Percentiles rank a stretch among this genome's conserved stretches.
phyloP scores from a whole-genome alignment of 176 grass and related monocot genomes.

The Canna indica region DNA sequence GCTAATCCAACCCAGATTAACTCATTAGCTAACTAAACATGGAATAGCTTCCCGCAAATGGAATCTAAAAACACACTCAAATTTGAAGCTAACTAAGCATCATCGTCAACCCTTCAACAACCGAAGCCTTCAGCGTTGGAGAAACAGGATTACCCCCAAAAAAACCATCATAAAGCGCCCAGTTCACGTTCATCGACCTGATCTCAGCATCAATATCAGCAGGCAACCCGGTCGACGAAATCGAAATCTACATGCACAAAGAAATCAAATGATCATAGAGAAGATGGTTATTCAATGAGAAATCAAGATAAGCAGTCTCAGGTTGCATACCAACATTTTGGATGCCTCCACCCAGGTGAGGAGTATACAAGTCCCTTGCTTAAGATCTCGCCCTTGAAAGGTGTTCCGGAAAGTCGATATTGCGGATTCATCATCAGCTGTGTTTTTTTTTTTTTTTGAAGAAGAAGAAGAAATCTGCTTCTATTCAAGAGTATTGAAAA shows the following conservation, averaged over 20 bases:
- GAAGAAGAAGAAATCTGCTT: too few species aligned
- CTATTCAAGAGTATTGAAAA: too few species aligned
- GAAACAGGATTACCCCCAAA: constrained; percentile 65
- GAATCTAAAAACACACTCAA: background rate
- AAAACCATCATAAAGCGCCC: constrained; percentile 76
- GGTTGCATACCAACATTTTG: constrained; percentile 54
- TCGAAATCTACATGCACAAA: constrained; percentile 54
- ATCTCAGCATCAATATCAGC: constrained; percentile 56
- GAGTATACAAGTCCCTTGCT: constrained; percentile 53
- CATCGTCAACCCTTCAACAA: constrained; percentile 32
- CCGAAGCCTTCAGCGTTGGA: constrained; percentile 51
- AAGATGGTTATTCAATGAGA: background rate
- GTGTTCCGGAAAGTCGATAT: constrained; percentile 47
- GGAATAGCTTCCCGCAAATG: too few species aligned
- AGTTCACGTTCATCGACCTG: constrained; percentile 51
- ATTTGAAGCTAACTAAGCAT: constrained; percentile 21
- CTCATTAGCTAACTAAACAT: too few species aligned
- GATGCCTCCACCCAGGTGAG: constrained; percentile 67
- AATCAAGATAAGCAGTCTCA: background rate
- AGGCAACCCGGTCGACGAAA: constrained; percentile 43
- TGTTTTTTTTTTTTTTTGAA: too few species aligned
- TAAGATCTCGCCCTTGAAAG: constrained; percentile 60
- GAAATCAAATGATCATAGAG: constrained; percentile 4
- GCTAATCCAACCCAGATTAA: too few species aligned
- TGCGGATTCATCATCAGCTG: constrained; percentile 39